Evolutionary conservation across 177 flowering plant genomes (phyloP), one percentile per base, ranked within the genome.

Genomic region (Tripterygium wilfordii): DNA sequence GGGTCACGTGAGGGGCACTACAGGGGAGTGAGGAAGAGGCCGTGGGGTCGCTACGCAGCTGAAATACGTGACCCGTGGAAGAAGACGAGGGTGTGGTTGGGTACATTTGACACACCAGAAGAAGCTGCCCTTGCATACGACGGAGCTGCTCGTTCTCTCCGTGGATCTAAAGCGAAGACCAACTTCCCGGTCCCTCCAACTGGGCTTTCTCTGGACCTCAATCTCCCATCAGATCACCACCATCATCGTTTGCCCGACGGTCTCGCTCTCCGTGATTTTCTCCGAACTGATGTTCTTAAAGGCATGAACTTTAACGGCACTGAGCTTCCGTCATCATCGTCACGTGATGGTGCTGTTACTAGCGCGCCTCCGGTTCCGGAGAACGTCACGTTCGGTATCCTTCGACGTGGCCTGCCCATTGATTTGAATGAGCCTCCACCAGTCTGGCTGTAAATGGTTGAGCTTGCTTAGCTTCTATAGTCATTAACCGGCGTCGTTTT

Each of bases 31-130:
- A 40, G 95, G 45, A 81, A 77, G 86, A 55, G 95, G 56, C 95
- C 95, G 12, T 83, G 90, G 95, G 88, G 95, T 3, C 53, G 90
- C 2, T 85, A 83, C 64, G 90, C 90, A 0, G 95, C 95, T 1
- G 95, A 85, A 62, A 85, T 85, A 32, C 66, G 95, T 5, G 91
- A 80, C 24, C 91, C 91, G 0, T 80, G 80, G 78, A 83, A 80
- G 74, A 83, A 80, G 50, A 83, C 83, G 0, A 53, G 91, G 30
- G 87, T 83, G 23, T 80, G 91, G 91, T 52, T 83, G 8, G 85
- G 87, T 4, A 80, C 85, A 10, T 83, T 78, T 50, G 87, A 80
- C 64, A 80, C 91, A 0, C 84, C 91, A 1, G 84, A 76, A 36
- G 86, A 83, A 60, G 91, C 91, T 5, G 91, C 91, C 4, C 49